phyloP scores from a whole-genome alignment of 805 yeast species.

The Candida boidinii region DNA sequence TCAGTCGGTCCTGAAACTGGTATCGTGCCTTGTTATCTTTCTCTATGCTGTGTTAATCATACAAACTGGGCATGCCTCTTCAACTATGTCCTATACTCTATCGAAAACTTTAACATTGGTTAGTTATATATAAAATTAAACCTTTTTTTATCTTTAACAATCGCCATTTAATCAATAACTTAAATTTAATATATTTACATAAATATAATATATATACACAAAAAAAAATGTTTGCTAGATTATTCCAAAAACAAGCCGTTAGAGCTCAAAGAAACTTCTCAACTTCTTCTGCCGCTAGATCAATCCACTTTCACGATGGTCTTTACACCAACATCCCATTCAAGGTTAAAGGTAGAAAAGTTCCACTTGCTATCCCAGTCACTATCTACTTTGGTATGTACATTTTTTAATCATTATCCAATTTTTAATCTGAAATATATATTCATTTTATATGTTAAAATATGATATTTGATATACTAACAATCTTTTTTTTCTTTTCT shows the following conservation, averaged over 20 bases:
- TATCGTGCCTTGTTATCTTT: too few relatives aligned
- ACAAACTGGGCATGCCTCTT: too few relatives aligned
- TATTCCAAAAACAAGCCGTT: constrained; percentile 17
- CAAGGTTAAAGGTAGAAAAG: constrained; percentile 86
- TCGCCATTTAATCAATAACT: too few relatives aligned
- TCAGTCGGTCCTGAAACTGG: too few relatives aligned
- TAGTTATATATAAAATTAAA: too few relatives aligned
- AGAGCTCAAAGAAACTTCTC: constrained; percentile 40
- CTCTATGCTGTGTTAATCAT: too few relatives aligned
- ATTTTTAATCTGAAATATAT: background rate
- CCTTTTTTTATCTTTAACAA: too few relatives aligned
- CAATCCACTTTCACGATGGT: constrained; percentile 59
- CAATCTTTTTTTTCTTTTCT: background rate
- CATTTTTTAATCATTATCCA: constrained; percentile 3
- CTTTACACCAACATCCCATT: constrained; percentile 90
- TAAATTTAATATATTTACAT: too few relatives aligned
- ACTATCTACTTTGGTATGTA: constrained; percentile 60
- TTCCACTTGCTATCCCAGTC: constrained; percentile 80
- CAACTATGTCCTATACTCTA: too few relatives aligned
- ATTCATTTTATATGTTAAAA: too few relatives aligned
- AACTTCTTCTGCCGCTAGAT: constrained; percentile 37
- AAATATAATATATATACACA: constrained; percentile 2
- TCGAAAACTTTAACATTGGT: too few relatives aligned
- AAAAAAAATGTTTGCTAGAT: constrained; percentile 21
- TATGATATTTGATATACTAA: constrained; percentile 9